These are phyloP conservation scores for Daldinia bambusicola DNA, from an alignment of 495 filamentous ascomycete species.

Conservation along the genomic window DNA sequence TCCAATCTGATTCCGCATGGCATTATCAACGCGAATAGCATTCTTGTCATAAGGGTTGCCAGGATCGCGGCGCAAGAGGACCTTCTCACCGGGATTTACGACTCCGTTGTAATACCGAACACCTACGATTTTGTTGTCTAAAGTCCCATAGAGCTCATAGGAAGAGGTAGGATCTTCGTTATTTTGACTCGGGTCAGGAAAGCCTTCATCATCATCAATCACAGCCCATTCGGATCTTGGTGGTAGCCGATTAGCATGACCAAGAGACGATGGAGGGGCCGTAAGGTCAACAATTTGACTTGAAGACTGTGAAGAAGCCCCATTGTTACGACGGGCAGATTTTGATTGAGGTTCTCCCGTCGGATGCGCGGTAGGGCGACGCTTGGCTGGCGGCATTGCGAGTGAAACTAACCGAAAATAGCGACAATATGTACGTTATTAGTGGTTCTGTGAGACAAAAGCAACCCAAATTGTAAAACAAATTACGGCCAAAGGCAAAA, in stretches of 20 bases:
- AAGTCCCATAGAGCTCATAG: constrained; percentile 48
- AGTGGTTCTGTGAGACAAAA: not conserved
- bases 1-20: constrained; percentile 81
- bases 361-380: constrained; percentile 1
- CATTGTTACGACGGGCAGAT: constrained; percentile 42
- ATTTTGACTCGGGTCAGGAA: constrained; percentile 61
- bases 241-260: constrained; percentile 23
- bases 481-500: not conserved
- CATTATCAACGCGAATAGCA: constrained; percentile 83
- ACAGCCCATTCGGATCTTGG: constrained; percentile 38
- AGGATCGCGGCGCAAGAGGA: constrained; percentile 74
- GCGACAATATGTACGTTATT: not conserved
- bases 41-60: constrained; percentile 78
- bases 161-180: constrained; percentile 51
- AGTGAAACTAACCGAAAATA: not conserved
- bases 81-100: constrained; percentile 76
- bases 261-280: constrained; percentile 28
- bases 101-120: constrained; percentile 79
- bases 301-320: constrained; percentile 25
- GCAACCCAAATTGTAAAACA: not conserved
- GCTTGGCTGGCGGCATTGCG: constrained; percentile 31
- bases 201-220: constrained; percentile 51
- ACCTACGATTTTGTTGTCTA: constrained; percentile 78
- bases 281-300: constrained; percentile 1
- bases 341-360: constrained; percentile 20